phyloP scores from a whole-genome alignment of 805 yeast genomes.

The Lipomyces chichibuensis region DNA sequence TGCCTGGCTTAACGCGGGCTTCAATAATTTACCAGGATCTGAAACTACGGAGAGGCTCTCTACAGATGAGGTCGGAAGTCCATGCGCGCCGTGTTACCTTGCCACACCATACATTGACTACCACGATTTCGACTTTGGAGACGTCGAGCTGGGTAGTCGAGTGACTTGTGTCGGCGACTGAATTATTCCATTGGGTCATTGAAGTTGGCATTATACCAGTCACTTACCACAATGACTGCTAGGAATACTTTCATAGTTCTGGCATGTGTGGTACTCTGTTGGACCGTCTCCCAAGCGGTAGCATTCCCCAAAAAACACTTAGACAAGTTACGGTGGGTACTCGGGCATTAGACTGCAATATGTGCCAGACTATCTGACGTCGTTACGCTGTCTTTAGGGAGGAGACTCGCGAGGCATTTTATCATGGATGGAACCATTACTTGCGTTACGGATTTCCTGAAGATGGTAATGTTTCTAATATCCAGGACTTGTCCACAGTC shows the following conservation, averaged over 20 bases:
- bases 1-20: no score
- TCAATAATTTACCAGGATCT: not conserved
- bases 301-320: constrained; percentile 31
- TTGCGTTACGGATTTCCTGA: constrained; percentile 71
- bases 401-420: constrained; percentile 52
- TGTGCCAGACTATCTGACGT: not conserved
- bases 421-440: constrained; percentile 76
- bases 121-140: not conserved
- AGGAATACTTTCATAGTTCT: constrained; percentile 9
- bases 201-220: not conserved
- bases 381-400: constrained; percentile 18
- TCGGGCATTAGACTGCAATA: not conserved
- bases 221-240: not conserved
- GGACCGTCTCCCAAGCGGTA: not conserved
- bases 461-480: constrained; percentile 52
- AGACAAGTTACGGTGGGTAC: constrained; percentile 21
- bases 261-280: constrained; percentile 12
- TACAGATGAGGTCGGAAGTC: not conserved
- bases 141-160: not conserved
- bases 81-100: not conserved
- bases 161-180: not conserved
- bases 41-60: not conserved
- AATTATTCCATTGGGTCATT: not conserved
- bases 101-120: not conserved
- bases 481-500: not conserved